Percentiles rank a stretch among this genome's conserved stretches.
Conservation (phyloP, 192 early-diverging fungal genomes). For the Coemansia sp. region DNA sequence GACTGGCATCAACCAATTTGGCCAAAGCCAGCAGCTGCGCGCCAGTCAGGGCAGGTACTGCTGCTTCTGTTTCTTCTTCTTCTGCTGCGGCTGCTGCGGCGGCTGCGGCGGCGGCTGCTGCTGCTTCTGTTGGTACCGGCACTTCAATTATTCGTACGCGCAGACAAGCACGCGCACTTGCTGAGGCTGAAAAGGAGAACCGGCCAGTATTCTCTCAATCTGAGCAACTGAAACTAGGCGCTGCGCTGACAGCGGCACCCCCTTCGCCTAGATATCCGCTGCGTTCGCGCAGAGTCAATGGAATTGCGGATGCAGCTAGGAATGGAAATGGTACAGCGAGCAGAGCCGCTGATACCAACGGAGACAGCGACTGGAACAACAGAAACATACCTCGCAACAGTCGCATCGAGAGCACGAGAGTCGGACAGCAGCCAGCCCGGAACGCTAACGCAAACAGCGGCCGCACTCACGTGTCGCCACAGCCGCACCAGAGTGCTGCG, state of each 20-base stretch:
- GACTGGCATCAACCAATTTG: conserved; percentile 2
- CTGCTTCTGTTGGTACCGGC: not conserved
- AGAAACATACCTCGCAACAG: not conserved
- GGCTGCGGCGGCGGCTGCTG: too few species aligned
- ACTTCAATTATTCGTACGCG: conserved; percentile 1
- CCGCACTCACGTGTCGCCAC: not conserved
- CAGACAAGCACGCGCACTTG: conserved; percentile 12
- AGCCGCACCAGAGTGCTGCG: not conserved
- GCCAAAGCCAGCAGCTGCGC: not conserved
- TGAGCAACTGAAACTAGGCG: conserved; percentile 9
- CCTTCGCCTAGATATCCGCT: conserved; percentile 30
- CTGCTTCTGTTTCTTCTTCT: too few species aligned
- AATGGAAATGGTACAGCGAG: not conserved
- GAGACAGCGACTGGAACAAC: not conserved
- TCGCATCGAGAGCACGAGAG: not conserved
- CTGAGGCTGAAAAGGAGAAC: conserved; percentile 37
- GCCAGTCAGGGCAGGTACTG: not conserved
- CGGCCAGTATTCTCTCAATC: conserved; percentile 7
- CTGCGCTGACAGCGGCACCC: not conserved
- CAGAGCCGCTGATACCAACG: not conserved
- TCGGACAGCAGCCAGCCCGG: not conserved
- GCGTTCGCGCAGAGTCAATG: conserved; percentile 22
- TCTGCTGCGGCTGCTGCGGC: too few species aligned
- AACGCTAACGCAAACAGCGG: not conserved
- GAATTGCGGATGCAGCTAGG: not conserved